A percentile compares a stretch with the other conserved stretches of the same genome.
Conservation (phyloP, 2,329 filamentous ascomycete genomes). For the Didymella pomorum region DNA sequence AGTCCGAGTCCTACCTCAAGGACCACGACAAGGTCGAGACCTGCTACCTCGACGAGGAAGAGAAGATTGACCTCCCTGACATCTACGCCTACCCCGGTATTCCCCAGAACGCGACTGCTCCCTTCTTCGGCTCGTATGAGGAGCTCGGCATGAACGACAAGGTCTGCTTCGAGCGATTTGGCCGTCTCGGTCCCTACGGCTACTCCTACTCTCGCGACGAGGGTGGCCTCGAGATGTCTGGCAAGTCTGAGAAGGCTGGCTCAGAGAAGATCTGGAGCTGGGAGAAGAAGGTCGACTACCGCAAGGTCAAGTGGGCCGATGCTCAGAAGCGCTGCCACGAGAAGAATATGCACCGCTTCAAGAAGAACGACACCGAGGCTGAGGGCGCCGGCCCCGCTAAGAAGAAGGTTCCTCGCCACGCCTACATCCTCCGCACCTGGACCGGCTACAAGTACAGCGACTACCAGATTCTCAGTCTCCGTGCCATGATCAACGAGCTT, state of each 20-base stretch:
- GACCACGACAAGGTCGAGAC: slow-evolving; percentile 63
- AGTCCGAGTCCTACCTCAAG: slow-evolving; percentile 54
- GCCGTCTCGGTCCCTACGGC: slow-evolving; percentile 60
- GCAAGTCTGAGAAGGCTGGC: slow-evolving; percentile 55
- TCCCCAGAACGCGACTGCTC: slow-evolving; percentile 58
- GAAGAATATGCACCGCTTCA: slow-evolving; percentile 60
- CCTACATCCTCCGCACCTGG: slow-evolving; percentile 84
- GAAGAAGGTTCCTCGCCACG: slow-evolving; percentile 68
- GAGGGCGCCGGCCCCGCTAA: slow-evolving; percentile 44
- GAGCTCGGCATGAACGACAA: slow-evolving; percentile 58
- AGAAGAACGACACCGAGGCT: slow-evolving; percentile 44
- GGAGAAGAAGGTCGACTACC: slow-evolving; percentile 59
- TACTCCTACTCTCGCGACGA: slow-evolving; percentile 58
- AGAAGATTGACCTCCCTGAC: slow-evolving; percentile 65
- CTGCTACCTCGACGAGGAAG: slow-evolving; percentile 70
- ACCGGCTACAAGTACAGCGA: slow-evolving; percentile 80
- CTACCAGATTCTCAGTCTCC: slow-evolving; percentile 81
- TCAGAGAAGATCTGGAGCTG: slow-evolving; percentile 57
- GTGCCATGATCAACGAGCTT: slow-evolving; percentile 84
- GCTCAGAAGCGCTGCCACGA: slow-evolving; percentile 58
- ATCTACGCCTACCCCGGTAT: slow-evolving; percentile 69
- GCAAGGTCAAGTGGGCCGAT: slow-evolving; percentile 58
- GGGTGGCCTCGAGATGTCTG: slow-evolving; percentile 59
- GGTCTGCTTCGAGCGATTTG: slow-evolving; percentile 61
- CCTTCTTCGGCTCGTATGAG: slow-evolving; percentile 59